Percentiles rank a stretch among this genome's conserved stretches.
phyloP scores from a whole-genome alignment of 1,139 yeast species.

The Suhomyces anneliseae region DNA sequence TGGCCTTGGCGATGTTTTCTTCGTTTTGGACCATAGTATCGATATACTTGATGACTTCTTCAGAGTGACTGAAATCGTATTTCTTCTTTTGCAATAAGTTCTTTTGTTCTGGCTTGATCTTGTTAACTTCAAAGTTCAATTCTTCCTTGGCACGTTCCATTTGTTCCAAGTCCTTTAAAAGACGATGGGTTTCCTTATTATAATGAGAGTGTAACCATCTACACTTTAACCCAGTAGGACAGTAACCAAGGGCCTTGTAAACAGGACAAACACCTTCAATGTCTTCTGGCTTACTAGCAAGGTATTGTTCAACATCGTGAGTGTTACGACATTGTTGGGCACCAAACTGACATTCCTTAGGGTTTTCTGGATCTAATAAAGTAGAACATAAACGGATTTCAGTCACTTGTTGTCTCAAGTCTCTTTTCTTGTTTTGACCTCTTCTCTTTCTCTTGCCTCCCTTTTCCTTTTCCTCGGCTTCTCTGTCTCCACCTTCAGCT shows the following conservation, averaged over 20 bases:
- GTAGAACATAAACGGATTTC: conserved; percentile 66
- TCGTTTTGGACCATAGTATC: conserved; percentile 48
- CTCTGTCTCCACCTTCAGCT: conserved; percentile 48
- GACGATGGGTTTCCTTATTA: conserved; percentile 45
- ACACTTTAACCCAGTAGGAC: conserved; percentile 92
- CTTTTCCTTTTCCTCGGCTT: conserved; percentile 28
- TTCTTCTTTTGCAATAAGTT: conserved; percentile 61
- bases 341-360: conserved; percentile 63
- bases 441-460: conserved; percentile 47
- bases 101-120: conserved; percentile 54
- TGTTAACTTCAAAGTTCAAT: conserved; percentile 63
- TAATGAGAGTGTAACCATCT: conserved; percentile 85
- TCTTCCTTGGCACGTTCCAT: conserved; percentile 33
- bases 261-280: conserved; percentile 82
- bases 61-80: conserved; percentile 57
- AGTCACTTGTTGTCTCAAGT: conserved; percentile 69
- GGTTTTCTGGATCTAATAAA: conserved; percentile 51
- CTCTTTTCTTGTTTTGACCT: conserved; percentile 91
- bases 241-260: conserved; percentile 74
- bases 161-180: conserved; percentile 45
- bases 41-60: conserved; percentile 52
- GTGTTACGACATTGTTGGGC: conserved; percentile 69
- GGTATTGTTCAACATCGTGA: conserved; percentile 69
- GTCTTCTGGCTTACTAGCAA: conserved; percentile 68
- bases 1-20: conserved; percentile 35